phyloP scores from a whole-genome alignment of 805 yeast genomes.

The Pichia californica region DNA sequence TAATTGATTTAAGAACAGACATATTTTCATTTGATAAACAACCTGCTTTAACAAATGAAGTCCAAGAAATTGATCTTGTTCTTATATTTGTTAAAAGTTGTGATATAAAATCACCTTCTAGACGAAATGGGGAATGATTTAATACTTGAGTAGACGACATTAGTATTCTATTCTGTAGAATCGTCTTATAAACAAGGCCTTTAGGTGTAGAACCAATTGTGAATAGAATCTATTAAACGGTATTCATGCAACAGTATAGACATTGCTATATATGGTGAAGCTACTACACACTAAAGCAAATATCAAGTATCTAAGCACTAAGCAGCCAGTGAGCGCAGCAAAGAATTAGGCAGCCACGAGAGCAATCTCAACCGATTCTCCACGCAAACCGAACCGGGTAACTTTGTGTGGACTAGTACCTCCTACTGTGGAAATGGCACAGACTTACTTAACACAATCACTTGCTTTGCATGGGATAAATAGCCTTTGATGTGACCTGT shows the following conservation, averaged over 20 bases:
- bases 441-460: constrained; percentile 1
- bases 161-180: not conserved
- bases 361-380: no score
- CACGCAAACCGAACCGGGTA: no score
- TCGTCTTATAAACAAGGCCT: not conserved
- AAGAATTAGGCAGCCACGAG: not conserved
- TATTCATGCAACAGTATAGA: no score
- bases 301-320: not conserved
- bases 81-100: constrained; percentile 64
- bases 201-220: no score
- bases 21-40: constrained; percentile 66
- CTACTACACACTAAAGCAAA: not conserved
- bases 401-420: no score
- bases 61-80: constrained; percentile 87
- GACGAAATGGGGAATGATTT: constrained; percentile 15
- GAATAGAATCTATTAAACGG: no score
- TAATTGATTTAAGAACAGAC: constrained; percentile 26
- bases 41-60: constrained; percentile 73
- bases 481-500: constrained; percentile 4
- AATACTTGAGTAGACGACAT: constrained; percentile 24
- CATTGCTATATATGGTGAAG: no score
- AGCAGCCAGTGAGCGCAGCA: not conserved
- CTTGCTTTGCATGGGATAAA: constrained; percentile 5
- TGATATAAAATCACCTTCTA: constrained; percentile 62
- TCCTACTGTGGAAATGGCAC: not conserved